A percentile compares a stretch with the other conserved stretches of the same genome.
phyloP scores from a whole-genome alignment of 768 basidiomycete genomes.

The Lactarius deliciosus region DNA sequence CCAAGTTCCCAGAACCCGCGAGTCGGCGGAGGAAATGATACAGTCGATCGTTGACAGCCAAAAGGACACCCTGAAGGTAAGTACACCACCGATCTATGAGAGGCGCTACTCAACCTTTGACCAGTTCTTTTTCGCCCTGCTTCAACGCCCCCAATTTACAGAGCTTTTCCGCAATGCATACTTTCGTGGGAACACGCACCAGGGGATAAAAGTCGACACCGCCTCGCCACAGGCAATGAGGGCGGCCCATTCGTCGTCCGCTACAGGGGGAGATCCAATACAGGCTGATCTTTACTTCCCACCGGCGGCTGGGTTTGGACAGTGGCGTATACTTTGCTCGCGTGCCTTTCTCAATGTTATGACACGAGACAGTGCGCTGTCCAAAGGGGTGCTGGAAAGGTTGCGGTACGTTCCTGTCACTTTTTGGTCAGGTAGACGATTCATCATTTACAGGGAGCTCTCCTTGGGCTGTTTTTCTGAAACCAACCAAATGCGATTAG shows the following conservation, averaged over 20 bases:
- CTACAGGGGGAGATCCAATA: not conserved
- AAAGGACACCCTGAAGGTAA: constrained; percentile 9
- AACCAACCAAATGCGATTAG: constrained; percentile 22
- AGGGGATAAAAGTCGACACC: not conserved
- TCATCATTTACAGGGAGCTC: constrained; percentile 16
- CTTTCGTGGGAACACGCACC: constrained; percentile 16
- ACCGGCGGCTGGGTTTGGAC: constrained; percentile 8
- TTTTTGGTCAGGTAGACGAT: not conserved
- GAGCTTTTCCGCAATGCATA: constrained; percentile 6
- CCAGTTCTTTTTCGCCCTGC: constrained; percentile 4
- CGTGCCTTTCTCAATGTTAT: constrained; percentile 1
- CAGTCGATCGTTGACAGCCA: constrained; percentile 3
- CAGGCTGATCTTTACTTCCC: constrained; percentile 24
- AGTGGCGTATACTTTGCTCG: constrained; percentile 19
- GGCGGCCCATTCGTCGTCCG: not conserved
- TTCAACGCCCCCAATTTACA: not conserved
- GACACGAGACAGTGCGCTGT: constrained; percentile 3
- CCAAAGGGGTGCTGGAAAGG: not conserved
- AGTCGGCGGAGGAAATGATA: not conserved
- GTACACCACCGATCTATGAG: not conserved
- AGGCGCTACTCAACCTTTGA: not conserved
- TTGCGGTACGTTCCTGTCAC: constrained; percentile 12
- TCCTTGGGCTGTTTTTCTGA: constrained; percentile 23
- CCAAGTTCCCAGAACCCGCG: constrained; percentile 4
- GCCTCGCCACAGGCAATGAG: not conserved